Conservation (phyloP, 208 protist genomes). For the Crithidia bombi region DNA sequence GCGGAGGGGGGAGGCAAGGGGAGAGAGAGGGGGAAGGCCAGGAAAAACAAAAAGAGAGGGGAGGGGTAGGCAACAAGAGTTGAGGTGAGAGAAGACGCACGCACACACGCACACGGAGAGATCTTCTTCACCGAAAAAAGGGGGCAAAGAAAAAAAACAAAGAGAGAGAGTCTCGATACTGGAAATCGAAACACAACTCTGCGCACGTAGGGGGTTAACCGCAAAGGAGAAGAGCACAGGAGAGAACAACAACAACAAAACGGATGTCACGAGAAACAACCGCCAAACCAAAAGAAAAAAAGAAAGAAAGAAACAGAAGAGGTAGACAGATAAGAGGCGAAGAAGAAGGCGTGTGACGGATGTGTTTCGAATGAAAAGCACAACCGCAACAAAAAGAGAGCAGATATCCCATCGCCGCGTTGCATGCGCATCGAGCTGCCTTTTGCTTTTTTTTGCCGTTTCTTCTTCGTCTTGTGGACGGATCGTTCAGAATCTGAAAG, state of each 20-base stretch:
- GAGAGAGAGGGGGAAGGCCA: background rate
- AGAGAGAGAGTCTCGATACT: conserved; percentile 1
- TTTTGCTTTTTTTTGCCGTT: background rate
- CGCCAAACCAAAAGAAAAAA: background rate
- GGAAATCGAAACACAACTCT: conserved; percentile 8
- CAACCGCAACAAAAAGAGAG: no score
- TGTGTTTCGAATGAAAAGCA: no score
- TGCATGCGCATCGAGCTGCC: background rate
- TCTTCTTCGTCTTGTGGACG: no score
- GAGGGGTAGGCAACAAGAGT: background rate
- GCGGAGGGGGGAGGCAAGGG: background rate
- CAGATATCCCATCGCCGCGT: no score
- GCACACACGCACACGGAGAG: no score
- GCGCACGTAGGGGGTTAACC: no score
- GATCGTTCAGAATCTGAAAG: no score
- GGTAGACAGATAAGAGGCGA: background rate
- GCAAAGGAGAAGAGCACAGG: no score
- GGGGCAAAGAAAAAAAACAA: conserved; percentile 5
- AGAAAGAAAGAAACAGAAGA: conserved; percentile 1
- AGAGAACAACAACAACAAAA: background rate
- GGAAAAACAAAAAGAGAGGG: conserved; percentile 8
- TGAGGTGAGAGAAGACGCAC: background rate
- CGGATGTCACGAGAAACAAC: background rate
- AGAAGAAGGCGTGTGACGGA: conserved; percentile 11
- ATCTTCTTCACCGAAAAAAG: conserved; percentile 7